A percentile compares a stretch with the other conserved stretches of the same genome.
phyloP scores from a whole-genome alignment of 2,329 filamentous ascomycete genomes.

The Myriosclerotinia curreyana region DNA sequence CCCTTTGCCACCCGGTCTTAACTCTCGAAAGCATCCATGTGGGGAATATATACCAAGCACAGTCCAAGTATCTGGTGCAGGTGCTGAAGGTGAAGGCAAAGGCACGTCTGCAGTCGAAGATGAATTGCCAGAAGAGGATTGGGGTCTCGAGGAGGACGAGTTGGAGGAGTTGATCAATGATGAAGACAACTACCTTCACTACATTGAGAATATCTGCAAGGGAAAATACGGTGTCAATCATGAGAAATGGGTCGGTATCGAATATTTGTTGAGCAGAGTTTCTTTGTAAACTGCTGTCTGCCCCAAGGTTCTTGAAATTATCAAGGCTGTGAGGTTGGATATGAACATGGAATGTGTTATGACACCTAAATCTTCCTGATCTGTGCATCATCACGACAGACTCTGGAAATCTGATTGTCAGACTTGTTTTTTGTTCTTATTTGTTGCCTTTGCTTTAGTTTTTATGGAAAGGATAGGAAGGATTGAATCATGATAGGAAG shows the following conservation, averaged over 20 bases:
- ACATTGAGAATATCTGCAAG: background rate
- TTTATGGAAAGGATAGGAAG: background rate
- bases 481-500: background rate
- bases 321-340: background rate
- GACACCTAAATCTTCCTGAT: background rate
- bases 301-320: background rate
- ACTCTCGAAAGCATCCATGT: background rate
- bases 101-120: background rate
- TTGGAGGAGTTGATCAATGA: background rate
- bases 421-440: background rate
- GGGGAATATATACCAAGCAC: background rate
- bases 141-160: background rate
- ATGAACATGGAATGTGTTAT: background rate
- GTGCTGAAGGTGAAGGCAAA: background rate
- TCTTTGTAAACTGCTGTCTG: background rate
- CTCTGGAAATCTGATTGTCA: background rate
- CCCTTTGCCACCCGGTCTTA: background rate
- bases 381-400: background rate
- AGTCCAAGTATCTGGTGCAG: too few relatives aligned
- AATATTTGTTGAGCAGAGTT: background rate
- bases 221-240: constrained; percentile 2
- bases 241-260: constrained; percentile 1
- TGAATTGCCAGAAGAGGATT: constrained; percentile 3
- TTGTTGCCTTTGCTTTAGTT: background rate
- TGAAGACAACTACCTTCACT: background rate